These are phyloP conservation scores for Vitis hybrid DNA, from an alignment of 177 flowering plant genomes.

Conservation along the genomic window DNA sequence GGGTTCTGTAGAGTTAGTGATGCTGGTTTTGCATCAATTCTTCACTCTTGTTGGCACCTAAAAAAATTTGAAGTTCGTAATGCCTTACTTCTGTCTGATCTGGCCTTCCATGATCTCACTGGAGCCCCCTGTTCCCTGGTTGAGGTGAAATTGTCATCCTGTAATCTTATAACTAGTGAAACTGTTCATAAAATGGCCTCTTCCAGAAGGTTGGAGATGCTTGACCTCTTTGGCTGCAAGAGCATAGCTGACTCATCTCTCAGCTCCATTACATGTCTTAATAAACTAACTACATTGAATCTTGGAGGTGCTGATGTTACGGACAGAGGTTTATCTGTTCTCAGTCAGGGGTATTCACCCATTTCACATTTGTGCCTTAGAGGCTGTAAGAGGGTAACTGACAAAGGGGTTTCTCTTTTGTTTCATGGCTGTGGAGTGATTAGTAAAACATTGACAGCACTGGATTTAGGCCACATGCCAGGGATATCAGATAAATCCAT, in stretches of 20 bases:
- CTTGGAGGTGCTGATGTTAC: slow-evolving; percentile 48
- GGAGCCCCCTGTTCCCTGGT: slow-evolving; percentile 28
- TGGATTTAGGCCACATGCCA: slow-evolving; percentile 49
- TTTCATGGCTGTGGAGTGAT: slow-evolving; percentile 28
- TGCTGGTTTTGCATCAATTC: slow-evolving; percentile 50
- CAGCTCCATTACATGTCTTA: slow-evolving; percentile 25
- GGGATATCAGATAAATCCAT: slow-evolving; percentile 40
- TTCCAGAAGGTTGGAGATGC: slow-evolving; percentile 33
- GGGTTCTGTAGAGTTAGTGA: slow-evolving; percentile 56
- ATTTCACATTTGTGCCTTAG: slow-evolving; percentile 36
- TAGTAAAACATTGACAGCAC: slow-evolving; percentile 23
- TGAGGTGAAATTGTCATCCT: slow-evolving; percentile 35
- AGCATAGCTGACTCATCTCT: slow-evolving; percentile 43
- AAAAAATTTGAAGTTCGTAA: slow-evolving; percentile 44
- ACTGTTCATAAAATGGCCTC: slow-evolving; percentile 30
- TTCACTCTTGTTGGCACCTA: slow-evolving; percentile 33
- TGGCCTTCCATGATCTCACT: slow-evolving; percentile 37
- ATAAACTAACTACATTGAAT: slow-evolving; percentile 28
- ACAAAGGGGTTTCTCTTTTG: slow-evolving; percentile 35
- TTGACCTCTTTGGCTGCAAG: slow-evolving; percentile 42
- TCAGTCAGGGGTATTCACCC: slow-evolving; percentile 31
- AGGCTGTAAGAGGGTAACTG: slow-evolving; percentile 47
- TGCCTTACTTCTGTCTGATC: slow-evolving; percentile 36
- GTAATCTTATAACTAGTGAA: slow-evolving; percentile 47
- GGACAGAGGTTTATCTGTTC: slow-evolving; percentile 33